These are phyloP conservation scores for Hymenoscyphus infarciens DNA, from an alignment of 2,329 filamentous ascomycete species.

Conservation along the genomic window DNA sequence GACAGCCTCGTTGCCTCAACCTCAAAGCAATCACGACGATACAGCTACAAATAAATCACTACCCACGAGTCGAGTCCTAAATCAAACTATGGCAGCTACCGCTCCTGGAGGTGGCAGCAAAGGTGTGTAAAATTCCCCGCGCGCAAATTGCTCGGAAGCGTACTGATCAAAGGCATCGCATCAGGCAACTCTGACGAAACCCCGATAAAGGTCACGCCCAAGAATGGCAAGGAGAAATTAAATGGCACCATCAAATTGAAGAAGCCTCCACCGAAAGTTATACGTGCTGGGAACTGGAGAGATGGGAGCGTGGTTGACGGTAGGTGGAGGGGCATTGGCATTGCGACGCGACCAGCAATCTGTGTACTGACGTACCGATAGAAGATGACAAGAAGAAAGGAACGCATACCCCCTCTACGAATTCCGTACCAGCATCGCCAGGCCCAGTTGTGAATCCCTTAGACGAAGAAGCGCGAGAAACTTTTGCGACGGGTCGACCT, in stretches of 20 bases:
- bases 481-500: conserved; percentile 77
- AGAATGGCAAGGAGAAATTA: conserved; percentile 41
- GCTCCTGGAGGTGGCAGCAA: neutral
- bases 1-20: neutral
- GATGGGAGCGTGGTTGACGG: conserved; percentile 63
- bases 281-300: conserved; percentile 67
- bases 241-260: conserved; percentile 59
- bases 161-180: neutral
- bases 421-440: conserved; percentile 44
- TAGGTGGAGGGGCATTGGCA: conserved; percentile 36
- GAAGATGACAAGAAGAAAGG: conserved; percentile 55
- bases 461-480: conserved; percentile 71
- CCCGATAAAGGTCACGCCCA: conserved; percentile 61
- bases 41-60: neutral
- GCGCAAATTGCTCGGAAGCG: neutral
- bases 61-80: neutral
- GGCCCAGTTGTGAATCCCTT: conserved; percentile 62
- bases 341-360: neutral
- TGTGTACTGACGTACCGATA: conserved; percentile 13
- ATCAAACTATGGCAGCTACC: neutral
- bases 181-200: conserved; percentile 48
- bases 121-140: neutral
- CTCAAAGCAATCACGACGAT: neutral
- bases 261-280: conserved; percentile 58
- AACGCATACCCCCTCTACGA: conserved; percentile 38